Percentiles rank a stretch among this genome's conserved stretches.
phyloP scores from a whole-genome alignment of 2,329 filamentous ascomycete species.

The Botryotinia calthae region DNA sequence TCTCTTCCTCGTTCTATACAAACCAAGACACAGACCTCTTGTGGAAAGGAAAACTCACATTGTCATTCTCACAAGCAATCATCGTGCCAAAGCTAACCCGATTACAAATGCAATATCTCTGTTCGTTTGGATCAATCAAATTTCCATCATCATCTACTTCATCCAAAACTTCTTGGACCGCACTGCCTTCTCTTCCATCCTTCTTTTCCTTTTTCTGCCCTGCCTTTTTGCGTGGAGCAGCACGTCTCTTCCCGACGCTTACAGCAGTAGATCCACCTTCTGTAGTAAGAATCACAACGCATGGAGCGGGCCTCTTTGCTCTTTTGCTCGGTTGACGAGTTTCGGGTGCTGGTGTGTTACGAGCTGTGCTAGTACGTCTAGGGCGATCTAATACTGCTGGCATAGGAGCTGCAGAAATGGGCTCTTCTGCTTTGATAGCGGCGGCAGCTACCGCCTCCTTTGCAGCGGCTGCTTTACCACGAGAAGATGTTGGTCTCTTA shows the following conservation, averaged over 20 bases:
- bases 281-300: constrained; percentile 55
- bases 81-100: constrained; percentile 78
- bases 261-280: constrained; percentile 49
- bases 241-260: constrained; percentile 70
- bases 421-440: constrained; percentile 30
- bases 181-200: constrained; percentile 43
- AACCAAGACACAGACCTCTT: constrained; percentile 1
- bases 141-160: constrained; percentile 68
- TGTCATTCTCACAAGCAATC: constrained; percentile 78
- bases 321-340: constrained; percentile 52
- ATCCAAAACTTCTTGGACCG: constrained; percentile 50
- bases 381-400: constrained; percentile 35
- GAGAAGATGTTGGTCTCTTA: constrained; percentile 38
- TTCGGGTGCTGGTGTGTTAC: constrained; percentile 45
- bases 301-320: constrained; percentile 68
- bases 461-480: constrained; percentile 34
- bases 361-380: constrained; percentile 41
- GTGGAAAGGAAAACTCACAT: constrained; percentile 53
- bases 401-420: constrained; percentile 17
- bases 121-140: constrained; percentile 71
- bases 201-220: constrained; percentile 45
- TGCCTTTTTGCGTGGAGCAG: constrained; percentile 64
- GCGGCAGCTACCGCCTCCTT: constrained; percentile 32
- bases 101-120: constrained; percentile 74
- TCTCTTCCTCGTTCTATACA: neutral